phyloP scores from a whole-genome alignment of 345 rosid genomes.

The Eutrema japonicum region DNA sequence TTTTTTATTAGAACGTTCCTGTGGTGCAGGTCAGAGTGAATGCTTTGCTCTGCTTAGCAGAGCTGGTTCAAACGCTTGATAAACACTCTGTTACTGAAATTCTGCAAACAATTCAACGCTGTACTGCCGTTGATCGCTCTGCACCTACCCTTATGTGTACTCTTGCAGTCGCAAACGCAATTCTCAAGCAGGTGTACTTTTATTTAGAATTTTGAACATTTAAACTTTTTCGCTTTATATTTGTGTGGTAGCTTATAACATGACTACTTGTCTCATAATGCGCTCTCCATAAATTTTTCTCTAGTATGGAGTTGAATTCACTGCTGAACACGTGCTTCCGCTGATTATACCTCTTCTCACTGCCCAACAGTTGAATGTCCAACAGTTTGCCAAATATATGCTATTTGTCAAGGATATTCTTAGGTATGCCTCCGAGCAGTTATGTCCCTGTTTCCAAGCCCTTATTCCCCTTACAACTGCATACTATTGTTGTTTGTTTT shows the following conservation, averaged over 20 bases:
- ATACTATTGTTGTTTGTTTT: conserved; percentile 8
- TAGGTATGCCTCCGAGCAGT: conserved; percentile 51
- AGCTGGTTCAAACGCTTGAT: conserved; percentile 70
- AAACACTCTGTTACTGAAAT: conserved; percentile 73
- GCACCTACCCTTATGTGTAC: conserved; percentile 98
- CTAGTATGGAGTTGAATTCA: conserved; percentile 91
- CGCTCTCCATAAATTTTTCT: conserved; percentile 26
- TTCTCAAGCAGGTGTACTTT: conserved; percentile 73
- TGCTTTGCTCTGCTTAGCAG: conserved; percentile 90
- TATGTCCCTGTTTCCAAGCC: background rate
- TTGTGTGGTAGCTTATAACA: conserved; percentile 12
- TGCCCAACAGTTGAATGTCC: conserved; percentile 88
- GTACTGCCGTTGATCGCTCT: conserved; percentile 93
- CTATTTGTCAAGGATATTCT: conserved; percentile 83
- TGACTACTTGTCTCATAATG: conserved; percentile 14
- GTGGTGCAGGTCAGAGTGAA: conserved; percentile 84
- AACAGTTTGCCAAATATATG: conserved; percentile 95
- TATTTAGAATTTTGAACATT: conserved; percentile 7
- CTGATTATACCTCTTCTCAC: conserved; percentile 82
- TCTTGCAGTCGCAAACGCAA: conserved; percentile 85
- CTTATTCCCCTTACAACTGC: conserved; percentile 4
- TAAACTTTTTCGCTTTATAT: background rate
- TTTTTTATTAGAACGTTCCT: background rate
- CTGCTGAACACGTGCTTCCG: conserved; percentile 86
- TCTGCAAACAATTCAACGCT: conserved; percentile 86